Percentiles rank a stretch among this genome's conserved stretches.
Evolutionary conservation across 306 rosid genomes (phyloP).

Genomic region (Herpetospermum pedunculosum): DNA sequence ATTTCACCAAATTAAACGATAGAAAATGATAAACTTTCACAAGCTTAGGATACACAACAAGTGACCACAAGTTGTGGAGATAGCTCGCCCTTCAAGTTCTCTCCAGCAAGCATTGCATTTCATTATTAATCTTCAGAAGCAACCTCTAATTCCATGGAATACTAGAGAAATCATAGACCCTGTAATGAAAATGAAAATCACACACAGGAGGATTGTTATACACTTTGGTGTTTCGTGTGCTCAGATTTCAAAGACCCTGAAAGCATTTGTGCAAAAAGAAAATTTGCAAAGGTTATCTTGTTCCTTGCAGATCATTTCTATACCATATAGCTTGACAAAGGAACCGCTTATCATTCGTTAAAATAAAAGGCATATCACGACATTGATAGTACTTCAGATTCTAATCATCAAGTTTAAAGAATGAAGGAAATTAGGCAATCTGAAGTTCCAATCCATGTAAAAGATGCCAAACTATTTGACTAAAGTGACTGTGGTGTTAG

Average conservation of each 20-base stretch:
- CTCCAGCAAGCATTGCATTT: constrained; percentile 99
- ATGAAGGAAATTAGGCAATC: background rate
- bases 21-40: constrained; percentile 1
- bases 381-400: background rate
- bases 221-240: background rate
- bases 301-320: background rate
- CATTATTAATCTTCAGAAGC: constrained; percentile 45
- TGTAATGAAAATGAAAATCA: constrained; percentile 12
- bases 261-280: background rate
- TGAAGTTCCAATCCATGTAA: background rate
- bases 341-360: background rate
- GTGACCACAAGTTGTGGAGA: constrained; percentile 93
- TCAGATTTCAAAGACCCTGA: background rate
- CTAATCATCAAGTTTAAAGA: background rate
- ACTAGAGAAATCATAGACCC: constrained; percentile 22
- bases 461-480: background rate
- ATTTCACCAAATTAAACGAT: background rate
- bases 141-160: constrained; percentile 26
- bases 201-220: background rate
- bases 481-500: background rate
- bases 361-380: background rate
- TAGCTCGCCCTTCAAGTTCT: constrained; percentile 85
- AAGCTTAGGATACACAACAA: constrained; percentile 65
- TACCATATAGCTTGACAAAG: background rate
- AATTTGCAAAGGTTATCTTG: background rate